phyloP scores from a whole-genome alignment of 148 eudicot genomes.

The Linanthus parryae region DNA sequence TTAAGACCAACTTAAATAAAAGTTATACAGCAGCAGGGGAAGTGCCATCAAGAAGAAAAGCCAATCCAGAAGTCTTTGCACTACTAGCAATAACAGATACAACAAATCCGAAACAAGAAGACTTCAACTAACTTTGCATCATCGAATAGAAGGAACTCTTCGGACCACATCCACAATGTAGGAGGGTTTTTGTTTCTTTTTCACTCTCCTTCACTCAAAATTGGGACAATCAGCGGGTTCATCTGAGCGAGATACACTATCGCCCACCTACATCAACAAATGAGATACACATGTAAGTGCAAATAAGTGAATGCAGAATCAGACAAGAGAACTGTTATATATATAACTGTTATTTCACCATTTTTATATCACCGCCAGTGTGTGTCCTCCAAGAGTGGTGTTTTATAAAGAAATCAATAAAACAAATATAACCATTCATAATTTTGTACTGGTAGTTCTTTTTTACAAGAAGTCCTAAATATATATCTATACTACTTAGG shows the following conservation, averaged over 20 bases:
- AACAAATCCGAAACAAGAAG: not conserved
- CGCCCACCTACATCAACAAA: slow-evolving; percentile 18
- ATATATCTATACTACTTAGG: too few species aligned
- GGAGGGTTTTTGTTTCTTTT: not conserved
- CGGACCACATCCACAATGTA: not conserved
- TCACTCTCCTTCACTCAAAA: slow-evolving; percentile 20
- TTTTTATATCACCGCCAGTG: too few species aligned
- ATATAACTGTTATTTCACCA: too few species aligned
- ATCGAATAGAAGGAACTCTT: not conserved
- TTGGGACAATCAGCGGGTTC: slow-evolving; percentile 24
- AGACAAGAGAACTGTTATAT: too few species aligned
- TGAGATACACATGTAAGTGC: too few species aligned
- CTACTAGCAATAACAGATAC: not conserved
- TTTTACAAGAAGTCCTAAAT: too few species aligned
- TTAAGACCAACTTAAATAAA: not conserved
- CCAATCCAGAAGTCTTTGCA: slow-evolving; percentile 1
- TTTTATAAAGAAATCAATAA: too few species aligned
- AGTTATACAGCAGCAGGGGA: slow-evolving; percentile 3
- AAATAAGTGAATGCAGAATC: too few species aligned
- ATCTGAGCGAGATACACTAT: slow-evolving; percentile 25
- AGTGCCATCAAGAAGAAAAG: not conserved
- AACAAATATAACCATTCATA: too few species aligned
- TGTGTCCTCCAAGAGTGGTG: too few species aligned
- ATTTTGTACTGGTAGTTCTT: too few species aligned
- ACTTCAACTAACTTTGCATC: not conserved